Percentiles rank a stretch among this genome's conserved stretches.
phyloP scores from a whole-genome alignment of 1,139 yeast genomes.

The Kurtzmaniella quercitrusa region DNA sequence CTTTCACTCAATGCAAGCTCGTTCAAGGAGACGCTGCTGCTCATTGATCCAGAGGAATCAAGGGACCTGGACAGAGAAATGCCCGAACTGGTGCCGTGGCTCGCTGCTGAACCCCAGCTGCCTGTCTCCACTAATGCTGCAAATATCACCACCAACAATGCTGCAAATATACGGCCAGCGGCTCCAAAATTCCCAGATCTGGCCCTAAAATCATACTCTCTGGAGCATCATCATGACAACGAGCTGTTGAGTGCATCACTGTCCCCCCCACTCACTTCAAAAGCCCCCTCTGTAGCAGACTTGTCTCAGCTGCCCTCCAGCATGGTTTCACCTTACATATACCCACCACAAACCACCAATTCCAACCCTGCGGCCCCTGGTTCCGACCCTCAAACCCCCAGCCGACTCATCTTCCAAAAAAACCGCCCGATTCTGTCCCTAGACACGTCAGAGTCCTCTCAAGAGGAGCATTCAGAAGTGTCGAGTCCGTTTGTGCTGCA shows the following conservation, averaged over 20 bases:
- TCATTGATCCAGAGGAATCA: background rate
- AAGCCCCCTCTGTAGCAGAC: background rate
- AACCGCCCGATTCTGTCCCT: background rate
- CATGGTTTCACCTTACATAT: background rate
- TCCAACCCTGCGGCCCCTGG: background rate
- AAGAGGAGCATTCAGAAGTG: background rate
- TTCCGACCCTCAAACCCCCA: background rate
- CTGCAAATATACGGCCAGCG: too few species aligned
- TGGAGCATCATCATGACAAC: background rate
- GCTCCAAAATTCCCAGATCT: too few species aligned
- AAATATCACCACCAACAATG: too few species aligned
- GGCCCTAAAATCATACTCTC: background rate
- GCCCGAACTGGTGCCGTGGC: background rate
- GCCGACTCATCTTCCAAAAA: background rate
- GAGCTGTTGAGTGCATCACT: background rate
- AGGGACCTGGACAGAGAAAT: background rate
- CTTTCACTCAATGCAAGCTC: background rate
- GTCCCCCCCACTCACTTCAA: background rate
- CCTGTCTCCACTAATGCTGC: too few species aligned
- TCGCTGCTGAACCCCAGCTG: too few species aligned
- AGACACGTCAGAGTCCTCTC: background rate
- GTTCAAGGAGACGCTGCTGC: constrained; percentile 2
- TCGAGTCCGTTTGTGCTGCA: constrained; percentile 33
- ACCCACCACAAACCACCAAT: background rate
- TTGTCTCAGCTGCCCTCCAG: background rate